Evolutionary conservation across 2,329 filamentous ascomycete species (phyloP), one percentile per base, ranked within the genome.

Genomic region (Aspergillus tanneri): DNA sequence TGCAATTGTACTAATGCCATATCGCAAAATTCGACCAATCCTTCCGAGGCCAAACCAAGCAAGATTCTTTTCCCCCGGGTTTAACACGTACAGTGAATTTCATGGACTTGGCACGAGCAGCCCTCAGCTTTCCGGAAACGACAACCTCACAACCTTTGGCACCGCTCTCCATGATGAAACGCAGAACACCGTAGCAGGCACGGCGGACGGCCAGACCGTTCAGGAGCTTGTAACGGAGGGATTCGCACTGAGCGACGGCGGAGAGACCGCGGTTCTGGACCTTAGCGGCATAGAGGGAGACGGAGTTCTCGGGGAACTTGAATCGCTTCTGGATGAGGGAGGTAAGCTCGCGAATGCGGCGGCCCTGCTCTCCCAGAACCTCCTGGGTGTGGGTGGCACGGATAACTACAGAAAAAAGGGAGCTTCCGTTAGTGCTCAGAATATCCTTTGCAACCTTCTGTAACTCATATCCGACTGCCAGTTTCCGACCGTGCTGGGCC

Each of bases 281-380:
- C 87, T 99, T 99, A 78, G 93, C 95, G 80, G 93, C 93, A 78
- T 99, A 99, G 73, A 99, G 90, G 63, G 93, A 97, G 76, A 99
- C 93, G 68, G 88, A 95, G 88, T 97, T 97, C 83, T 97, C 92
- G 79, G 93, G 92, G 87, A 99, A 99, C 85, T 96, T 96, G 89
- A 99, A 99, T 74, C 93, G 91, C 88, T 99, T 97, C 84, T 99
- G 95, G 84, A 99, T 99, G 75, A 99, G 87, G 72, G 90, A 96
- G 75, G 93, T 99, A 79, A 99, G 90, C 85, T 99, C 93, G 77
- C 93, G 92, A 79, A 99, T 99, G 82, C 93, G 90, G 82, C 93
- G 91, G 72, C 93, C 93, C 85, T 99, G 93, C 87, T 99, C 93
- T 74, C 93, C 93, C 72, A 99, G 90, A 67, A 99, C 95, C 83